Evolutionary conservation across 805 yeast genomes (phyloP).

Genomic region (Myxozyma melibiosi): DNA sequence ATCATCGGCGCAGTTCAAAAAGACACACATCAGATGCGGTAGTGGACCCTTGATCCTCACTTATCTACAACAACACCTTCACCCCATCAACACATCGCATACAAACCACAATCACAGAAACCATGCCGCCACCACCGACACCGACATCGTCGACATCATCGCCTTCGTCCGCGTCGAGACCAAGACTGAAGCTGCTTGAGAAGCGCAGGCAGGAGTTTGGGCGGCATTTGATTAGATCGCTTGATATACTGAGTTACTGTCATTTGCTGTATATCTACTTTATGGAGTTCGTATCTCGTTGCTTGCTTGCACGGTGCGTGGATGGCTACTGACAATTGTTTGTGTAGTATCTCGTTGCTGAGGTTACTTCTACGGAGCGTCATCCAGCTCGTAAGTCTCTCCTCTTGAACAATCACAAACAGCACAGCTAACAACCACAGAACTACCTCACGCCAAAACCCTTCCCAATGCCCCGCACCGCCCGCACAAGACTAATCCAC

Average conservation of each 20-base stretch:
- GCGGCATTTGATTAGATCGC: slow-evolving; percentile 30
- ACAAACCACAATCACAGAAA: too few species aligned
- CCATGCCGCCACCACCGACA: too few species aligned
- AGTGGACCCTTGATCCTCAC: too few species aligned
- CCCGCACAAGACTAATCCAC: slow-evolving; percentile 14
- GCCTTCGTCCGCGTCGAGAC: too few species aligned
- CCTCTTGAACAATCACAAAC: neutral
- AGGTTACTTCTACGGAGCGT: slow-evolving; percentile 29
- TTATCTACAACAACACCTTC: too few species aligned
- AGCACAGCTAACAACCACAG: slow-evolving; percentile 9
- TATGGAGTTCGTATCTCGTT: slow-evolving; percentile 24
- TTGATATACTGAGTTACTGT: slow-evolving; percentile 32
- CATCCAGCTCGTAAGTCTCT: slow-evolving; percentile 28
- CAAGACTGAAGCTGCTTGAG: slow-evolving; percentile 18
- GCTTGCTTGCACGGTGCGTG: neutral
- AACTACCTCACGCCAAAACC: slow-evolving; percentile 35
- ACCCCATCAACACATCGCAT: too few species aligned
- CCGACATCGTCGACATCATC: too few species aligned
- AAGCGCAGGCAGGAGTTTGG: slow-evolving; percentile 32
- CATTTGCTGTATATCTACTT: slow-evolving; percentile 30
- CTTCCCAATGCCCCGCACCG: slow-evolving; percentile 24
- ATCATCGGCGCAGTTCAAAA: too few species aligned
- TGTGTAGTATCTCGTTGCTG: slow-evolving; percentile 29
- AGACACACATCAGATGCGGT: too few species aligned
- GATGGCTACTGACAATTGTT: neutral